A percentile compares a stretch with the other conserved stretches of the same genome.
Evolutionary conservation across 805 yeast genomes (phyloP).

Genomic region (Komagataella mondaviorum): DNA sequence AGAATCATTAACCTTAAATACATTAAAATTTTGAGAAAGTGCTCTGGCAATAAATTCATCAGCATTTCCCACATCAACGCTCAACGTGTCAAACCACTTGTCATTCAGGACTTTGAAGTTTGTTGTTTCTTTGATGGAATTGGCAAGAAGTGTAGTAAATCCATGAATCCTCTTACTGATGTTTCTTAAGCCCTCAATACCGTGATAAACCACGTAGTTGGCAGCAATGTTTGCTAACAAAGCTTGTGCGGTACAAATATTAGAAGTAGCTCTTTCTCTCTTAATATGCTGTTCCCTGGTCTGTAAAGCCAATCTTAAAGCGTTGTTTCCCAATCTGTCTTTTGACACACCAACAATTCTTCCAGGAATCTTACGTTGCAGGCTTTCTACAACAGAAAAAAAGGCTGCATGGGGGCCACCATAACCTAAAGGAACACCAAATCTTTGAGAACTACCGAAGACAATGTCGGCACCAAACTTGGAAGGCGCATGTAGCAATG

Average conservation of each 20-base stretch:
- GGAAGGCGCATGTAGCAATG: conserved; percentile 74
- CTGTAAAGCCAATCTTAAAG: conserved; percentile 85
- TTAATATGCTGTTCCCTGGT: conserved; percentile 98
- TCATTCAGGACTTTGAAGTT: conserved; percentile 40
- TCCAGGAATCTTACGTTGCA: conserved; percentile 92
- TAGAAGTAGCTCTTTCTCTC: conserved; percentile 95
- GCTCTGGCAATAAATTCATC: conserved; percentile 47
- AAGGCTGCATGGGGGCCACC: conserved; percentile 99
- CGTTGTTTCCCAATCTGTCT: conserved; percentile 84
- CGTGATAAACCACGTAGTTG: conserved; percentile 93
- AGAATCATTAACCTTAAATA: conserved; percentile 50
- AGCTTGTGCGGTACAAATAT: conserved; percentile 97
- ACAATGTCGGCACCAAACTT: conserved; percentile 87
- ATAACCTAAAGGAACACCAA: conserved; percentile 95
- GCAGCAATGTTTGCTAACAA: conserved; percentile 90
- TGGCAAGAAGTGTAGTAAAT: conserved; percentile 59
- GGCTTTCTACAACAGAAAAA: conserved; percentile 71
- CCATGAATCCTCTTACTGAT: conserved; percentile 74
- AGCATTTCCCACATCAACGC: conserved; percentile 42
- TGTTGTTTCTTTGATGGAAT: conserved; percentile 26
- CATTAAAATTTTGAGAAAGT: conserved; percentile 51
- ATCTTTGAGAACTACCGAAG: conserved; percentile 85
- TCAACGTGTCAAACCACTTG: conserved; percentile 80
- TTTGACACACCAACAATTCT: conserved; percentile 87
- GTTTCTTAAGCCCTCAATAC: conserved; percentile 69